Percentiles rank a stretch among this genome's conserved stretches.
Conservation (phyloP, 129 eudicot species). For the Pittosporum tobira region DNA sequence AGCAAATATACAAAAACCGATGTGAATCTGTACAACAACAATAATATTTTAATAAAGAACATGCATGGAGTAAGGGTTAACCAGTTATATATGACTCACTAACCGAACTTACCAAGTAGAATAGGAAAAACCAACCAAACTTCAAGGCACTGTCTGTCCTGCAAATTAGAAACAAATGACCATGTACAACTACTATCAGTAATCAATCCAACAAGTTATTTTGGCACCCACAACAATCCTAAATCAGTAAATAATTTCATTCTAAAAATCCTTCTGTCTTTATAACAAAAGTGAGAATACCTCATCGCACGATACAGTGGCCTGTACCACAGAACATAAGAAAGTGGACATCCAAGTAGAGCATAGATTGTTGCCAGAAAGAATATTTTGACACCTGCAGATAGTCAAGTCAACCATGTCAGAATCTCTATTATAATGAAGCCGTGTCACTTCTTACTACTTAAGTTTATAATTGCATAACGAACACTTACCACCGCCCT, state of each 20-base stretch:
- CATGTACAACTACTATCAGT: conserved; percentile 3
- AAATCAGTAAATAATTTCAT: no score
- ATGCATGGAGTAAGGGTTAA: no score
- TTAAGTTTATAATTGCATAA: not conserved
- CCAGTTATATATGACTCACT: not conserved
- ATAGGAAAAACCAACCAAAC: conserved; percentile 86
- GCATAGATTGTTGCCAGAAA: conserved; percentile 85
- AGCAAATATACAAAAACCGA: conserved; percentile 89
- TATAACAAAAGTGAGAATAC: conserved; percentile 28
- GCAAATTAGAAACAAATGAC: conserved; percentile 19
- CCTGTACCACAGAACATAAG: conserved; percentile 87
- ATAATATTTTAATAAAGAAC: not conserved
- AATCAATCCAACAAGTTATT: conserved; percentile 1
- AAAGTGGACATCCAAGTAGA: conserved; percentile 79
- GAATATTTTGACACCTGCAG: conserved; percentile 77
- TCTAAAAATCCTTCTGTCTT: no score
- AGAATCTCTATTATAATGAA: conserved; percentile 2
- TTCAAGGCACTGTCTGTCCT: conserved; percentile 98
- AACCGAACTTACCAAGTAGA: conserved; percentile 58
- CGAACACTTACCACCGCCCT: conserved; percentile 71
- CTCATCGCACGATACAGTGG: conserved; percentile 96
- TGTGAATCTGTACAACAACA: conserved; percentile 62
- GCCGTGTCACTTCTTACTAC: not conserved
- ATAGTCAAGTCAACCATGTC: conserved; percentile 1
- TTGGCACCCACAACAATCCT: not conserved